Conservation (phyloP, 2,329 filamentous ascomycete genomes). For the Cercospora zeae-maydis region DNA sequence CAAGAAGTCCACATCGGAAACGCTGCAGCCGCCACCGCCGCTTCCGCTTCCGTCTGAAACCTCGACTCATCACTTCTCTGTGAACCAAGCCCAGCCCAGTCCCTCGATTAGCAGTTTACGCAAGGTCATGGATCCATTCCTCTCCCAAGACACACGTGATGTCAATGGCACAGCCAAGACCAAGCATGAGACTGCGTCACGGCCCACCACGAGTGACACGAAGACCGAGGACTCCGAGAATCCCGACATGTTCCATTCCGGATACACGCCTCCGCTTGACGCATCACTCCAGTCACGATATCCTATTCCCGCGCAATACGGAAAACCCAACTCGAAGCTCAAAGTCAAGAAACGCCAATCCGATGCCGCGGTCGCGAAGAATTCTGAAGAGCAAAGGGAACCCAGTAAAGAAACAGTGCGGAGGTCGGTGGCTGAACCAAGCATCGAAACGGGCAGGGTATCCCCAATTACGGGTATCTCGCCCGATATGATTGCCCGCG, state of each 20-base stretch:
- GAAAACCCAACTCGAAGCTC: slow-evolving; percentile 41
- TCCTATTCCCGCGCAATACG: slow-evolving; percentile 27
- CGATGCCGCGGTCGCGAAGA: slow-evolving; percentile 33
- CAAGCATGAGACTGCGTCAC: slow-evolving; percentile 25
- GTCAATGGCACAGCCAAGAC: slow-evolving; percentile 10
- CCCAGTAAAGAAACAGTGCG: slow-evolving; percentile 35
- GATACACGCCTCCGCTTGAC: slow-evolving; percentile 68
- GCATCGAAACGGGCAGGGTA: slow-evolving; percentile 21
- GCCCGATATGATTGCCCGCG: slow-evolving; percentile 7
- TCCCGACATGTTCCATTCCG: slow-evolving; percentile 66
- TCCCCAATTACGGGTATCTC: slow-evolving; percentile 28
- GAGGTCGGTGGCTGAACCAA: slow-evolving; percentile 22
- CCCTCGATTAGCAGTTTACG: slow-evolving; percentile 72
- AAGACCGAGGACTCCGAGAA: slow-evolving; percentile 37
- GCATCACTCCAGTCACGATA: slow-evolving; percentile 58
- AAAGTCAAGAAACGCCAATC: slow-evolving; percentile 38
- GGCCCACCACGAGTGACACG: slow-evolving; percentile 29
- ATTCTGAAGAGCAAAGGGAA: slow-evolving; percentile 53
- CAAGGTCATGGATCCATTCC: slow-evolving; percentile 82
- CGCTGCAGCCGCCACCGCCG: slow-evolving; percentile 58
- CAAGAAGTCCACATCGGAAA: slow-evolving; percentile 81
- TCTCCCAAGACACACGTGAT: slow-evolving; percentile 41
- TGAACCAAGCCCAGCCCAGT: slow-evolving; percentile 51
- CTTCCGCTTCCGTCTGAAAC: slow-evolving; percentile 40
- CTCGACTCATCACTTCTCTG: slow-evolving; percentile 31